Base-by-base conservation (phyloP, 139 green algal species). In the Trebouxia sp. region DNA sequence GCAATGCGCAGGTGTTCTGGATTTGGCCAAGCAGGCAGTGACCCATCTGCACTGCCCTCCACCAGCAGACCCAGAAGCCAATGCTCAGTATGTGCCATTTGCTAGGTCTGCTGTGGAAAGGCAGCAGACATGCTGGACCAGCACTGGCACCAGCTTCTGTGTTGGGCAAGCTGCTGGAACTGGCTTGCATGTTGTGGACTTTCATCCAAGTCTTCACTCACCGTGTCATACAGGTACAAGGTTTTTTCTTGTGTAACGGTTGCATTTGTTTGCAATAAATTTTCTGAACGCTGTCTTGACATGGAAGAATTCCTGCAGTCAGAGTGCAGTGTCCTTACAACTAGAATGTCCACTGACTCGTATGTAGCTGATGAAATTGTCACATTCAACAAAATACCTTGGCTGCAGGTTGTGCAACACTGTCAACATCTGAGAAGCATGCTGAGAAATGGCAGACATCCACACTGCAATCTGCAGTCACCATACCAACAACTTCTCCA, bases 401-500 rank as follows among this genome's bases (percentile, higher is more conserved):
- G 24, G 37, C 0, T 67, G 56, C n/a, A 72, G 62, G 62, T 72
- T 72, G 62, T 15, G 9, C 32, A 42, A 43, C 28, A 0, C 6
- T 43, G 5, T 24, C 62, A 11, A 41, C 4, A 6, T 15, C 30
- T 26, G 62, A 24, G 8, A 72, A 72, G 32, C 32, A 45, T 30
- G 12, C 35, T 26, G 14, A 7, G 3, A 9, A 45, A n/a, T 72
- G 62, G 62, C 32, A 43, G 12, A 9, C 30, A 72, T 37, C 62
- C 24, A 42, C 62, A 43, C 15, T 72, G 62, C 62, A 32, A n/a
- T 72, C 62, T 72, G 62, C 62, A 45, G 62, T 72, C 62, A 72
- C 62, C 15, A 35, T 72, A 5, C 62, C 62, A 30, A 17, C 43
- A 1, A 72, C 32, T 0, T 72, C 62, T 9, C 32, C 62, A 30